Evolutionary conservation across 1,139 yeast genomes (phyloP).

Genomic region (Trichomonascaceae sp.): DNA sequence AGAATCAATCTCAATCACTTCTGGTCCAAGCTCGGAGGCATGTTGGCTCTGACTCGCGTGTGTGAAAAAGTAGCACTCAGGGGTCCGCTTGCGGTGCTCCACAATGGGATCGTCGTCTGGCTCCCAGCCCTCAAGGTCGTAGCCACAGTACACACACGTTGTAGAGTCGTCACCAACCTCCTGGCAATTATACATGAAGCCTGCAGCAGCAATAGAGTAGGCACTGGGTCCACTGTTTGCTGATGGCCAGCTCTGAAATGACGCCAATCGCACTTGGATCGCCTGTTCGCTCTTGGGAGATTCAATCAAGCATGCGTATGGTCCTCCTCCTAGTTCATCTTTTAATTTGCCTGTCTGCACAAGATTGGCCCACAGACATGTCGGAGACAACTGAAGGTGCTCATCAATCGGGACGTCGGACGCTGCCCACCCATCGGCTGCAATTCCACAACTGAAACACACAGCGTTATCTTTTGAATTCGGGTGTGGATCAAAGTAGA

Average conservation of each 20-base stretch:
- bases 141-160: constrained; percentile 57
- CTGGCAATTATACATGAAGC: constrained; percentile 61
- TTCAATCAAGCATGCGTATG: constrained; percentile 14
- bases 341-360: too few species aligned
- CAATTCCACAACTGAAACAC: constrained; percentile 46
- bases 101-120: constrained; percentile 45
- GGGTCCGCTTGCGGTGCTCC: constrained; percentile 29
- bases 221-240: constrained; percentile 26
- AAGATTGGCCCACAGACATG: constrained; percentile 32
- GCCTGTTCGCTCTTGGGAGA: constrained; percentile 32
- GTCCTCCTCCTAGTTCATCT: constrained; percentile 13
- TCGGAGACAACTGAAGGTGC: constrained; percentile 36
- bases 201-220: constrained; percentile 43
- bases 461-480: constrained; percentile 36
- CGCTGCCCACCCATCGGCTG: constrained; percentile 28
- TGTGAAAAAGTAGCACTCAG: constrained; percentile 38
- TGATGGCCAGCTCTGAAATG: constrained; percentile 47
- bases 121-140: constrained; percentile 64
- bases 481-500: constrained; percentile 45
- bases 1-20: too few species aligned
- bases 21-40: too few species aligned
- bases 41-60: too few species aligned
- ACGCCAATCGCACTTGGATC: constrained; percentile 32
- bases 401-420: constrained; percentile 27
- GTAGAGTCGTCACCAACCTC: constrained; percentile 48